Base-by-base conservation (phyloP, 805 yeast species). In the Candida nanaspora region DNA sequence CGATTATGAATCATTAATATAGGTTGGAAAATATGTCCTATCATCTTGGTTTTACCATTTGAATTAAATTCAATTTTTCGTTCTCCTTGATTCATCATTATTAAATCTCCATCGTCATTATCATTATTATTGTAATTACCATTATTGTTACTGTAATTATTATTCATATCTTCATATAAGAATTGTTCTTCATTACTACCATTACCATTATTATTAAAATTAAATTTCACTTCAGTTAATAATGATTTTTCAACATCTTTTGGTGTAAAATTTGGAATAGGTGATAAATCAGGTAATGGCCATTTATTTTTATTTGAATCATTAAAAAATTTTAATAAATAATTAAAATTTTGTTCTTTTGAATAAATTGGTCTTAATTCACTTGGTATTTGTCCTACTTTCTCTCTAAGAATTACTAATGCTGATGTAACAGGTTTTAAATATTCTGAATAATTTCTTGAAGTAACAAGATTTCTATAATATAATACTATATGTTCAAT, bases 321-420 rank as follows among this genome's bases (percentile, higher is more conserved):
- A 2, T 47, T 35, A 27, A 86, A 65, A 80, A 89, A 87, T 27
- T 70, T 71, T 1, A 68, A 62, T 39, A 89, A 65, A 51, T 76
- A 84, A 6, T 69, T 67, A 47, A 88, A 67, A 42, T 81, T 74
- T 48, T 80, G 81, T 31, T 76, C 68, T 48, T 80, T 81, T 32
- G 76, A 67, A 57, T 82, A 86, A 18, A 85, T 75, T 14, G 93
- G 89, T 55, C 84, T 70, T 37, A 87, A 58, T 52, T 81, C 93
- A 0, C 87, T 82, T 2, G 96, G 93, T 34, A 91, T 58, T 37
- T 74, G 74, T 7, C 98, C 98, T 13, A 83, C 87, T 44, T 80
- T 71, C 47, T 84, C 95, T 51, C 96, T 66, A 39, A 87, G 61
- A 25, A 88, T 86, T 3, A 88, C 95, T 16, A 83, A 72, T 1